Evolutionary conservation across 176 grass and related monocot genomes (phyloP), one percentile per base, ranked within the genome.

Genomic region (Phyllostachys edulis): DNA sequence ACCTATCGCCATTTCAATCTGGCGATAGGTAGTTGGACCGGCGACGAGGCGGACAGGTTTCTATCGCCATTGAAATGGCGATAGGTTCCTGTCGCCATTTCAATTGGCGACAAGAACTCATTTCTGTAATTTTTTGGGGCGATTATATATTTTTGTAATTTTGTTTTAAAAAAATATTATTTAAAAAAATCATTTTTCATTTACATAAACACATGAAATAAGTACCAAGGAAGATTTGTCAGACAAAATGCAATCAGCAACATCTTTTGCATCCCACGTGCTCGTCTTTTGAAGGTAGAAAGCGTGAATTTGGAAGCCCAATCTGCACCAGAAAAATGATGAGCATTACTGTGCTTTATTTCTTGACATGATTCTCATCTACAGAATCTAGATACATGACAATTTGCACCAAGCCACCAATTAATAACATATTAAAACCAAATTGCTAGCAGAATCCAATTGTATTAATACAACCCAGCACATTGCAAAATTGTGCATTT

Each of bases 181-280:
- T n/a, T n/a, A n/a, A n/a, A n/a, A n/a, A n/a, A n/a, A 69, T 1
- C 32, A 54, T 23, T 72, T 54, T 36, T 65, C 10, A 24, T 77
- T 70, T 67, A 78, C 44, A 87, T 50, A 77, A 42, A 52, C 0
- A 56, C 0, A 89, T 54, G 11, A 70, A 82, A 63, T 39, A 50
- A 71, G 27, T 93, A 97, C 95, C 86, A 93, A 15, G 49, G 93
- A 89, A 85, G 96, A 91, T 86, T 91, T 98, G 59, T 98, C 93
- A 67, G 93, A 82, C 62, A 98, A 63, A 95, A 98, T 78, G 74
- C 93, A 95, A 92, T 98, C 89, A 75, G 93, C 96, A n/a, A 98
- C 96, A 92, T 98, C 69, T 85, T 91, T 93, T 68, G 93, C 89
- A 65, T 93, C 91, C 96, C 93, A 98, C 9, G 74, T 85, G 21